Evolutionary conservation across 768 basidiomycete genomes (phyloP), one percentile per base, ranked within the genome.

Genomic region (Daedaleopsis nitida): DNA sequence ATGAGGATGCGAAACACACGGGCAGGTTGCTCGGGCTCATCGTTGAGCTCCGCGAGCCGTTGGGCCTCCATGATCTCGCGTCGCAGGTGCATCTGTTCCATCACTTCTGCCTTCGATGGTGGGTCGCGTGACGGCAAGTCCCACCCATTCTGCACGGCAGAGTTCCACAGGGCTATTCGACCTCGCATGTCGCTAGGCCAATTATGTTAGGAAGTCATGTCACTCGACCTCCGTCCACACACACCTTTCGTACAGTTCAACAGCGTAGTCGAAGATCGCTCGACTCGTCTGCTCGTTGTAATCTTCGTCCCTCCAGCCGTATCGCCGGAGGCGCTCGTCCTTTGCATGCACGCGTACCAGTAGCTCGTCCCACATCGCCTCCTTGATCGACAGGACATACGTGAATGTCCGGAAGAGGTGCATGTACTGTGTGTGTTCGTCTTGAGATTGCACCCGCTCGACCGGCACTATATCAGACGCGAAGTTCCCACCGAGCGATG

Each of bases 291-390:
- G 67, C 53, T 60, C 60, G 34, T 17, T 48, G 17, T 62, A 65
- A 48, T 72, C 71, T 24, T 43, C 55, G 4, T 60, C 56, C 44
- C 63, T 60, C 71, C 71, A 71, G 3, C 70, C 70, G 53, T 65
- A 69, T 37, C 37, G 37, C 16, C 17, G 6, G 53, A 70, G 58
- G 52, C 23, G 21, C 32, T 58, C 34, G 48, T 56, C 60, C 17
- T 62, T 59, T 38, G 48, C 42, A 23, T 44, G 56, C n/a, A 70
- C 59, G n/a, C 55, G 55, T 21, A 56, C 67, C 37, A 34, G 16
- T 32, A 72, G 66, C 65, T 70, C 69, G 53, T 72, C 71, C 70
- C 69, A 72, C 71, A 72, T 72, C 49, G 69, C 69, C 65, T 72
- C 71, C 67, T 66, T 68, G 34, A 58, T 50, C 43, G 62, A 66